Evolutionary conservation across 164 flowering plant genomes (phyloP).

Genomic region (Annona squamosa): DNA sequence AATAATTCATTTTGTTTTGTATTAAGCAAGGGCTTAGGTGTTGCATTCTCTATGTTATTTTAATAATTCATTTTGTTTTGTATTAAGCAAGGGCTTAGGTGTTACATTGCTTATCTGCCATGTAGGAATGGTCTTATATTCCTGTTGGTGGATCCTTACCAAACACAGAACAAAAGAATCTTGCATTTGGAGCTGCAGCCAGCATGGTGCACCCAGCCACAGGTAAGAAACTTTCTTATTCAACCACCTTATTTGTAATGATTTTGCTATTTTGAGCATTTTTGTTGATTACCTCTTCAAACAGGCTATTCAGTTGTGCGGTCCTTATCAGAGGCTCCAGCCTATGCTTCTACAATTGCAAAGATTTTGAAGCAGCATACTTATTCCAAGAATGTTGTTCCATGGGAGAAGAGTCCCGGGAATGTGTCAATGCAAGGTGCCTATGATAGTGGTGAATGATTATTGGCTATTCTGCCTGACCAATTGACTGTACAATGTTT

Average conservation of each 20-base stretch:
- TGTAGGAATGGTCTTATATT: slow-evolving; percentile 97
- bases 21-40: too few species aligned
- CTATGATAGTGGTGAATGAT: background rate
- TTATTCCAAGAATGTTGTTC: slow-evolving; percentile 18
- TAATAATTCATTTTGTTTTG: background rate
- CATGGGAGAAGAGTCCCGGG: slow-evolving; percentile 17
- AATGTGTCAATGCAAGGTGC: slow-evolving; percentile 79
- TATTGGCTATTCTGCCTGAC: background rate
- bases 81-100: background rate
- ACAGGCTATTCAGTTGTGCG: slow-evolving; percentile 93
- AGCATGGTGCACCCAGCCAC: slow-evolving; percentile 99
- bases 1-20: too few species aligned
- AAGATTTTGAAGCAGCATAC: slow-evolving; percentile 41
- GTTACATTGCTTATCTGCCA: background rate
- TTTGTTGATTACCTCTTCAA: slow-evolving; percentile 4
- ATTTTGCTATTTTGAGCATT: background rate
- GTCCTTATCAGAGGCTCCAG: slow-evolving; percentile 95
- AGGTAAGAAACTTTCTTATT: slow-evolving; percentile 30
- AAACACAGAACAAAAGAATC: slow-evolving; percentile 82
- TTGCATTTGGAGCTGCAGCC: slow-evolving; percentile 99
- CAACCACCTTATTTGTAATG: background rate
- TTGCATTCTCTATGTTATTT: too few species aligned
- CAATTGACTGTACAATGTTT: background rate
- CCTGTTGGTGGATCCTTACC: slow-evolving; percentile 99
- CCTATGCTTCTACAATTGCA: slow-evolving; percentile 83